Evolutionary conservation across 2,329 filamentous ascomycete species (phyloP), one percentile per base, ranked within the genome.

Genomic region (Calonectria naviculata): DNA sequence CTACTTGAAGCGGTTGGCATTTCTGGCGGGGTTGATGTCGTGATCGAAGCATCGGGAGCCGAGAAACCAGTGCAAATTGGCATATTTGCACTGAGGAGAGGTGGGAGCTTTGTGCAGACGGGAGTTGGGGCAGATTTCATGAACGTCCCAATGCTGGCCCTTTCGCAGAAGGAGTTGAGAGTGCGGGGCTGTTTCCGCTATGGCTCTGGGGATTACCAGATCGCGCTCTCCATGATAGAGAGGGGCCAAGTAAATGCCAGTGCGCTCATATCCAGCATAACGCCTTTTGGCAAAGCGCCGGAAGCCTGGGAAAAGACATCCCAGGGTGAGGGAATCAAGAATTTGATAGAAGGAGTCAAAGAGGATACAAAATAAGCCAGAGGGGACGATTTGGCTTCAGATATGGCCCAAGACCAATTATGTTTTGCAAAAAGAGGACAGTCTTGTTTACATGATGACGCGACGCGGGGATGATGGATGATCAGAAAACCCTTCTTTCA

Each of bases 81-180:
- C 44, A 88, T 95, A 76, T 91, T 95, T 82, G 88, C 88, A 21
- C 89, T 95, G 15, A 88, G 91, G 68, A 86, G 86, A 56, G 94
- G 94, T 67, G 94, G 94, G 52, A 92, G 89, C 8, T 95, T 94
- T 78, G 92, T 97, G 8, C 94, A 97, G 84, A 94, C 91, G 72
- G 95, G 95, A 68, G 97, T 98, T 94, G 95, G 95, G 78, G 93
- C 93, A 80, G 83, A 90, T 56, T 93, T 97, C 79, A 95, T 97
- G 82, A 93, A 84, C 10, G 97, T 98, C 85, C 95, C 95, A 46
- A 97, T 98, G 81, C 93, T 95, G 89, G 92, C 93, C 5, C 87
- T 97, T 79, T 97, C 94, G 81, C 88, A 92, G 46, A 98, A 98
- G 85, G 95, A 98, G 86, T 87, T 97, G 68, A 97, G 92, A 15